phyloP scores from a whole-genome alignment of 805 yeast genomes.

The Saccharomyces kudriavzevii region DNA sequence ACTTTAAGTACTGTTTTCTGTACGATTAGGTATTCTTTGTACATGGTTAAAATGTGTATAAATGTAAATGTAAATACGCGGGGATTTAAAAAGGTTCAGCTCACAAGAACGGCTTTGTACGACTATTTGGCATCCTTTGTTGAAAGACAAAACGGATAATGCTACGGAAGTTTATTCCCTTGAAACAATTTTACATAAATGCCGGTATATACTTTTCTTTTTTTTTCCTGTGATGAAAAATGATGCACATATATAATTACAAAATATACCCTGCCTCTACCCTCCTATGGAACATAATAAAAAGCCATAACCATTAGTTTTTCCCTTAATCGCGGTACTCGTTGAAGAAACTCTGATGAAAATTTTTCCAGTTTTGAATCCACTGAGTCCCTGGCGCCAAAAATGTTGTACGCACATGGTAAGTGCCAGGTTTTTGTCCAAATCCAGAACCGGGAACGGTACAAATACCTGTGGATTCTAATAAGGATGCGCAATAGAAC shows the following conservation, averaged over 20 bases:
- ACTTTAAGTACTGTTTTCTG: background rate
- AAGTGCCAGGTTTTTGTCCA: constrained; percentile 83
- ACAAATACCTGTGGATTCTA: constrained; percentile 88
- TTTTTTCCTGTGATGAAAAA: background rate
- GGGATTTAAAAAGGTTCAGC: too few species aligned
- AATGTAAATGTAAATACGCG: background rate
- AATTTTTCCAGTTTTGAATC: constrained; percentile 67
- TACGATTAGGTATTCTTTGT: background rate
- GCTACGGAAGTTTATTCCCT: background rate
- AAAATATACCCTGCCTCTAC: background rate
- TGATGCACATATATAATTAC: background rate
- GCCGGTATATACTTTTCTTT: background rate
- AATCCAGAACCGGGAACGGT: constrained; percentile 97
- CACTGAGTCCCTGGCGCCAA: constrained; percentile 91
- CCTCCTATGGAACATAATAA: background rate
- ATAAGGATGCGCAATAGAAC: constrained; percentile 73
- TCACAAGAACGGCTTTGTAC: background rate
- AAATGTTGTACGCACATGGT: constrained; percentile 91
- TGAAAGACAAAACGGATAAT: background rate
- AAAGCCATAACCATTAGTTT: background rate
- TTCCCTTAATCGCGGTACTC: constrained; percentile 35
- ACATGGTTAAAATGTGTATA: background rate
- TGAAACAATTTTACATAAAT: background rate
- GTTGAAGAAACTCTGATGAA: constrained; percentile 66
- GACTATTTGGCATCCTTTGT: background rate